Evolutionary conservation across 768 basidiomycete genomes (phyloP), one percentile per base, ranked within the genome.

Genomic region (Boletus subcaerulescens): DNA sequence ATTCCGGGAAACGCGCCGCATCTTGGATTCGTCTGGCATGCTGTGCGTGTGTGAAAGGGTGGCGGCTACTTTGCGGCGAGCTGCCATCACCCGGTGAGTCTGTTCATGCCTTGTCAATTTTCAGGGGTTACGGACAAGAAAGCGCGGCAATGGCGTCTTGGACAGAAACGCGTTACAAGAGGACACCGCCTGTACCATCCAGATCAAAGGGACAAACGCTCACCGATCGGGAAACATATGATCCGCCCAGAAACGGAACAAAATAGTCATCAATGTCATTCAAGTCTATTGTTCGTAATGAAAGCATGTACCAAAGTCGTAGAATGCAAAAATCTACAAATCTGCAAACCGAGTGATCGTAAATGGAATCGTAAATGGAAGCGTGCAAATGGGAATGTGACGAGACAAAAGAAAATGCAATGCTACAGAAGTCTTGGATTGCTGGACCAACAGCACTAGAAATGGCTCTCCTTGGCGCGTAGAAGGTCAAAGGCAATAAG

Each of bases 401-500:
- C 55, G 51, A 50, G 48, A 52, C 57, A 52, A 39, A 43, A 44
- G 45, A 45, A 62, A 65, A 65, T 69, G 62, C 65, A 59, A 70
- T 74, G 71, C 71, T 73, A 73, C 70, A 74, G 53, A 59, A 62
- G 56, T 41, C 58, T 60, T 38, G 53, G 57, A 57, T 61, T 62
- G 69, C 62, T 62, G 60, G 62, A 63, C 64, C 65, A 59, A 70
- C 55, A 60, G 58, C 61, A 60, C 56, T 56, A 41, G 61, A 66
- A 60, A 66, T 62, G 53, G 69, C 63, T 59, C 70, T 70, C 71
- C 69, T 67, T 59, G 65, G 60, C 64, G 65, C 61, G 61, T 66
- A 67, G 71, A 69, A 72, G 68, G 69, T 68, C 58, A 68, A 65
- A 68, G 66, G 50, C 44, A 60, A 71, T 71, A 73, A 71, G 71